Evolutionary conservation across 2,329 filamentous ascomycete species (phyloP), one percentile per base, ranked within the genome.

Genomic region (Venturia carpophila): DNA sequence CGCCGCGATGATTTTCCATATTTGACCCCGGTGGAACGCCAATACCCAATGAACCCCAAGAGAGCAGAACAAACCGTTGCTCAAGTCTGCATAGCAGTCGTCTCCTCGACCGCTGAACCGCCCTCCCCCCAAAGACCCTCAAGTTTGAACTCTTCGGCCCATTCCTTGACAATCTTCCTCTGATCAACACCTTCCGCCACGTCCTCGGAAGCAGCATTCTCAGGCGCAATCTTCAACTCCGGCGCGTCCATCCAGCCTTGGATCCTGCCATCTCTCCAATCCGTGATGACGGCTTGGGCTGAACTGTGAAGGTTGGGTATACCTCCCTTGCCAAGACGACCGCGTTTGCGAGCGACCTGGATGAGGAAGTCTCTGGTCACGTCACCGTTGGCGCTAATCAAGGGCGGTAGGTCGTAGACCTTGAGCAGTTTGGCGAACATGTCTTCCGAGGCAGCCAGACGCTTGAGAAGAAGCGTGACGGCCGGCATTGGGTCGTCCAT

Each of bases 251-350:
- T 84, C 92, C 92, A 96, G 66, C 92, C 92, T 77, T 95, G 91
- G 71, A 99, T 95, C 63, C 94, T 86, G 34, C 92, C 93, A 74
- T 97, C 93, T 70, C 94, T 85, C 91, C 94, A 96, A 79, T 99
- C 94, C n/a, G 87, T 94, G 66, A 99, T 86, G 65, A 99, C 92
- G 0, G 91, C 89, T 83, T 94, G 93, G 68, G 93, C 94, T 9
- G 94, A 93, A 64, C 89, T 87, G 69, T 86, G 82, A 66, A 97
- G 77, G 76, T 97, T 99, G 55, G 94, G 94, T 19, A 97, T 83
- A 68, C 94, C 94, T 24, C 93, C 92, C 70, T 89, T 88, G 62
- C 93, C 91, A 19, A 99, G 82, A 66, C 94, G 83, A 64, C 94
- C 94, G 67, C 94, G 85, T 81, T 96, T 97, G 71, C 94, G 85